phyloP scores from a whole-genome alignment of 441 rosid species.

The Gossypium schwendimanii region DNA sequence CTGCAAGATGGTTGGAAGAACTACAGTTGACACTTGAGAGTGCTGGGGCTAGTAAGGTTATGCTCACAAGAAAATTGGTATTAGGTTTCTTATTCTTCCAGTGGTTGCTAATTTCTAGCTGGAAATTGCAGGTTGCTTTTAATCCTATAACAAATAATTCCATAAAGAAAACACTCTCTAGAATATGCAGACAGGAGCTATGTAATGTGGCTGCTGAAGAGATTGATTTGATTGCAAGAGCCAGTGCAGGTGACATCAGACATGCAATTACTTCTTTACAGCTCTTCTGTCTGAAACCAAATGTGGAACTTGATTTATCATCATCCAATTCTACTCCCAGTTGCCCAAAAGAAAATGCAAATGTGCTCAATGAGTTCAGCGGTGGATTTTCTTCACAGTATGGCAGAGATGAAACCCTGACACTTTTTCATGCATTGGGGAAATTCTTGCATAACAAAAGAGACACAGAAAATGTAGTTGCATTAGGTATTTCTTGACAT shows the following conservation, averaged over 20 bases:
- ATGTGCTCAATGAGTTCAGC: conserved; percentile 28
- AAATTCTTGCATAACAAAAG: conserved; percentile 94
- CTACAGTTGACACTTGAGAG: conserved; percentile 55
- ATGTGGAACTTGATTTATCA: conserved; percentile 24
- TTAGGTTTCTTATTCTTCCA: not conserved
- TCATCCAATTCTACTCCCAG: conserved; percentile 17
- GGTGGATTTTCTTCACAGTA: conserved; percentile 42
- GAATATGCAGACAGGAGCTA: conserved; percentile 68
- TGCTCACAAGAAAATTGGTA: conserved; percentile 26
- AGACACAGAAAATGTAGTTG: conserved; percentile 37
- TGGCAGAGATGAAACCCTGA: conserved; percentile 76
- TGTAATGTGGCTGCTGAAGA: conserved; percentile 46
- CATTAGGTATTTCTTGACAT: conserved; percentile 35
- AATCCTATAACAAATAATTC: conserved; percentile 77
- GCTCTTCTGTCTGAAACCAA: conserved; percentile 54
- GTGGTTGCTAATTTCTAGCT: conserved; percentile 22
- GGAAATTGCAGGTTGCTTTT: conserved; percentile 59
- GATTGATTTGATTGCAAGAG: conserved; percentile 65
- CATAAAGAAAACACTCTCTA: conserved; percentile 59
- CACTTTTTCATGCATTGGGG: conserved; percentile 90
- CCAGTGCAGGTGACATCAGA: conserved; percentile 93
- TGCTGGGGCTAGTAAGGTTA: conserved; percentile 84
- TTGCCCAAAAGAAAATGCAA: conserved; percentile 24
- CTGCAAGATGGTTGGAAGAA: conserved; percentile 49
- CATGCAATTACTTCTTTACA: conserved; percentile 84